Conservation (phyloP, 495 filamentous ascomycete species). For the Margaritispora aquatica region DNA sequence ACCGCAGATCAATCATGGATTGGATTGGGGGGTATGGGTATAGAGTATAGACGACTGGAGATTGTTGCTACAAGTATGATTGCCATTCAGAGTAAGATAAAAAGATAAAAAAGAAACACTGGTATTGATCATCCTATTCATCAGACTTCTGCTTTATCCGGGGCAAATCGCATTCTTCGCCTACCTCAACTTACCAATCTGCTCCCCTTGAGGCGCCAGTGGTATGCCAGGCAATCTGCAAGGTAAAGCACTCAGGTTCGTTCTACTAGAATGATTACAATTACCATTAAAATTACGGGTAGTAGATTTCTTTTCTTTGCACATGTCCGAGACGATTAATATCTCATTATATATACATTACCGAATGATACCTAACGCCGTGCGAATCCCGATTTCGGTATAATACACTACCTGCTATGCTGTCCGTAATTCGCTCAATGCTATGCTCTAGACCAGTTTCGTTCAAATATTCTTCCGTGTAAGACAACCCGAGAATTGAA, state of each 20-base stretch:
- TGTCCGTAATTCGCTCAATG: conserved; percentile 25
- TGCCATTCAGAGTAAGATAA: too few species aligned
- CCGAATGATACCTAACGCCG: conserved; percentile 4
- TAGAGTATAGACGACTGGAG: not conserved
- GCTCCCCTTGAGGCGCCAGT: too few species aligned
- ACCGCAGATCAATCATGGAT: not conserved
- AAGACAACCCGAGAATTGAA: conserved; percentile 18
- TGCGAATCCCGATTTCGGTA: conserved; percentile 12
- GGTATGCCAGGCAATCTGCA: too few species aligned
- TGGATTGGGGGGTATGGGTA: not conserved
- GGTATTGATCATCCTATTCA: too few species aligned
- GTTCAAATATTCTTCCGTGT: conserved; percentile 15
- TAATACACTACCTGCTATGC: conserved; percentile 26
- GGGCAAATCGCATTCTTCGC: not conserved
- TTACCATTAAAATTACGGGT: not conserved
- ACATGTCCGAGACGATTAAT: not conserved
- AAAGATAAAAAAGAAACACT: too few species aligned
- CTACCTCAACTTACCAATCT: too few species aligned
- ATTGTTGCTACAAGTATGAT: too few species aligned
- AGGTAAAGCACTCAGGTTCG: too few species aligned
- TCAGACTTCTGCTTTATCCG: not conserved
- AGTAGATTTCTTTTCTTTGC: not conserved
- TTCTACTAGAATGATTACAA: not conserved
- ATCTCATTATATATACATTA: conserved; percentile 15
- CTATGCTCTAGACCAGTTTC: conserved; percentile 33